These are phyloP conservation scores for Ustilago shanxiensis DNA, from an alignment of 1,284 basidiomycete genomes.

Conservation along the genomic window DNA sequence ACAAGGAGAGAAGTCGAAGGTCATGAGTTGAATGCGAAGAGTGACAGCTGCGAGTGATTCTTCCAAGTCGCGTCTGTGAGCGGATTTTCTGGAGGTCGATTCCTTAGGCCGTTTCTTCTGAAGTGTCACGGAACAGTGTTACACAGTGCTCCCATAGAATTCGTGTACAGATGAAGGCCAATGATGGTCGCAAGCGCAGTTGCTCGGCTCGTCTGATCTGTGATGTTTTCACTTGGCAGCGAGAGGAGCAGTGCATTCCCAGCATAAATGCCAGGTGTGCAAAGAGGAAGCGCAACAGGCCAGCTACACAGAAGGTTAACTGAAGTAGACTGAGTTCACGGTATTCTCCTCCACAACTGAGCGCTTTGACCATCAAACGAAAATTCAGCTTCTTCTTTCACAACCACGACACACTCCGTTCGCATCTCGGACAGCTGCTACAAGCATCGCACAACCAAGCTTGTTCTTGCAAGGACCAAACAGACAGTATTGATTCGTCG, in stretches of 20 bases:
- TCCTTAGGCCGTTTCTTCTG: background rate
- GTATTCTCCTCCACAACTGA: background rate
- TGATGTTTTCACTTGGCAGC: too few species aligned
- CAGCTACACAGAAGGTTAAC: too few species aligned
- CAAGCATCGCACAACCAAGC: too few species aligned
- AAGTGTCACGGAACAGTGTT: background rate
- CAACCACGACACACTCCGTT: background rate
- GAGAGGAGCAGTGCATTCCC: too few species aligned
- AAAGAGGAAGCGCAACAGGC: too few species aligned
- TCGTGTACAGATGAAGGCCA: too few species aligned
- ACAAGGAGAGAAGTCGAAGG: too few species aligned
- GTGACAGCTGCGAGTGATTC: background rate
- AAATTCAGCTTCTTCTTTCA: background rate
- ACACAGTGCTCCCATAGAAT: too few species aligned
- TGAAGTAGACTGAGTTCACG: background rate
- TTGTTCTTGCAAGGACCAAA: background rate
- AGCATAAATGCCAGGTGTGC: too few species aligned
- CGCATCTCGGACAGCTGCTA: background rate
- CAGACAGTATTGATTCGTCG: background rate
- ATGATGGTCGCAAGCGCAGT: too few species aligned
- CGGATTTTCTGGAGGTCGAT: background rate
- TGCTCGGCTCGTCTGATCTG: too few species aligned
- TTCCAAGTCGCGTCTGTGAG: background rate
- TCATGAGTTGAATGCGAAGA: background rate
- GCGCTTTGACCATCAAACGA: background rate